Conservation (phyloP, 2,329 filamentous ascomycete species). For the Aspergillus novofumigatus region DNA sequence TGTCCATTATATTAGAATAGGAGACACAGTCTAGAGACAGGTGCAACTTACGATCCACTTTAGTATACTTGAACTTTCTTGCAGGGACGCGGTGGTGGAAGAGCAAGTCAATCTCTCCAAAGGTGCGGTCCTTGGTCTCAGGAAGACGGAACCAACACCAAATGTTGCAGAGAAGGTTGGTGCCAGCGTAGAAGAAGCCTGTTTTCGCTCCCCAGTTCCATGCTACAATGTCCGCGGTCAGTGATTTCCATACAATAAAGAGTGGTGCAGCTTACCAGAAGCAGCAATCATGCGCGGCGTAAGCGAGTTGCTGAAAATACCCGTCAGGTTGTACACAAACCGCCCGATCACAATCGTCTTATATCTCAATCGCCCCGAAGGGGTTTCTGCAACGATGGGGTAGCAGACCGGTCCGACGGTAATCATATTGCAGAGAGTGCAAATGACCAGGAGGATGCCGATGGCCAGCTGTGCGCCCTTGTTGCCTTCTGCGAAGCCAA, state of each 20-base stretch:
- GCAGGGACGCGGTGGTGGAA: conserved; percentile 38
- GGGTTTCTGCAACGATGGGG: conserved; percentile 50
- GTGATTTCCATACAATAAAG: not conserved
- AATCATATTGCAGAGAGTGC: conserved; percentile 52
- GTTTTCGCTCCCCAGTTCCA: conserved; percentile 38
- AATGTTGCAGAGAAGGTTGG: conserved; percentile 19
- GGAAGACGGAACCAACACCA: conserved; percentile 38
- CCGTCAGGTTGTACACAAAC: conserved; percentile 46
- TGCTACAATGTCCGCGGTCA: conserved; percentile 12
- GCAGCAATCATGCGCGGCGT: conserved; percentile 26
- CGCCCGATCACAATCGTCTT: conserved; percentile 43
- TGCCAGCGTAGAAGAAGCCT: conserved; percentile 37
- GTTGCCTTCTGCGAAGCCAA: conserved; percentile 20
- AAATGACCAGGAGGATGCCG: conserved; percentile 46
- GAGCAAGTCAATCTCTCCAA: conserved; percentile 39
- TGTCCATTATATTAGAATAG: not conserved
- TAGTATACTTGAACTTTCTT: conserved; percentile 31
- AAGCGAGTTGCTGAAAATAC: conserved; percentile 42
- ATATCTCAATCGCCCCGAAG: conserved; percentile 51
- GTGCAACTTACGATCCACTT: not conserved
- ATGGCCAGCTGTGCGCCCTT: conserved; percentile 27
- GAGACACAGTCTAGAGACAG: not conserved
- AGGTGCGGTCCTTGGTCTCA: conserved; percentile 36
- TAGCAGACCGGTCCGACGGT: conserved; percentile 53
- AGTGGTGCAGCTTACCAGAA: conserved; percentile 12